These are phyloP conservation scores for Botrytis tulipae DNA, from an alignment of 2,329 filamentous ascomycete genomes.

Conservation along the genomic window DNA sequence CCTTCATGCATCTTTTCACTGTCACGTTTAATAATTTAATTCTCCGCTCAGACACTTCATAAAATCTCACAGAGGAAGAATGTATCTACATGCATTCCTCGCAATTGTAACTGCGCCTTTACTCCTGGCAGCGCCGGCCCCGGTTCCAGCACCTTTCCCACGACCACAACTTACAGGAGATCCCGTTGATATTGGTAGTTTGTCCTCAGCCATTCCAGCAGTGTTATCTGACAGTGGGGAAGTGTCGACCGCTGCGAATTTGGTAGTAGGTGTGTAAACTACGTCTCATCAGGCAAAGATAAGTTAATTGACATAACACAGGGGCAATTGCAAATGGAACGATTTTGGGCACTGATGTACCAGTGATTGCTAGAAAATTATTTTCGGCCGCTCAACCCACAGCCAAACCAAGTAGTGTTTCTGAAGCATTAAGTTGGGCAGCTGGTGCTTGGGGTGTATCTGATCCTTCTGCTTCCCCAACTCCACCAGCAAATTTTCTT, in stretches of 20 bases:
- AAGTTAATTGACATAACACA: background rate
- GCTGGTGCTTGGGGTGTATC: slow-evolving; percentile 18
- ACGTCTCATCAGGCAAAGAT: too few relatives aligned
- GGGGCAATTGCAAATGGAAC: slow-evolving; percentile 26
- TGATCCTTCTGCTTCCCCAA: slow-evolving; percentile 17
- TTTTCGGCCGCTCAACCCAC: slow-evolving; percentile 33
- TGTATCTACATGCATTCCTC: slow-evolving; percentile 1
- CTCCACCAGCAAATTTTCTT: slow-evolving; percentile 23
- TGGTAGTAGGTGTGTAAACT: background rate
- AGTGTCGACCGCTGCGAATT: background rate
- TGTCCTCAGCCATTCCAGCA: background rate
- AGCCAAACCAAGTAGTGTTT: slow-evolving; percentile 31
- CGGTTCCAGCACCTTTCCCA: slow-evolving; percentile 2
- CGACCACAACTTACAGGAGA: background rate
- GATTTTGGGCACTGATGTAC: slow-evolving; percentile 24
- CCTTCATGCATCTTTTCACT: background rate
- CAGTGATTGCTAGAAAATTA: slow-evolving; percentile 23
- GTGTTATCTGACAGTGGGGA: background rate
- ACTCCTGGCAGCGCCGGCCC: slow-evolving; percentile 5
- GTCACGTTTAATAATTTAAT: background rate
- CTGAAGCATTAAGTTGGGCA: slow-evolving; percentile 25
- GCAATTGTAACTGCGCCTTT: background rate
- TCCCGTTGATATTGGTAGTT: background rate
- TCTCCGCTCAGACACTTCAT: background rate
- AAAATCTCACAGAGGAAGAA: background rate